Base-by-base conservation (phyloP, 2,329 filamentous ascomycete species). In the Penicillium sp. region DNA sequence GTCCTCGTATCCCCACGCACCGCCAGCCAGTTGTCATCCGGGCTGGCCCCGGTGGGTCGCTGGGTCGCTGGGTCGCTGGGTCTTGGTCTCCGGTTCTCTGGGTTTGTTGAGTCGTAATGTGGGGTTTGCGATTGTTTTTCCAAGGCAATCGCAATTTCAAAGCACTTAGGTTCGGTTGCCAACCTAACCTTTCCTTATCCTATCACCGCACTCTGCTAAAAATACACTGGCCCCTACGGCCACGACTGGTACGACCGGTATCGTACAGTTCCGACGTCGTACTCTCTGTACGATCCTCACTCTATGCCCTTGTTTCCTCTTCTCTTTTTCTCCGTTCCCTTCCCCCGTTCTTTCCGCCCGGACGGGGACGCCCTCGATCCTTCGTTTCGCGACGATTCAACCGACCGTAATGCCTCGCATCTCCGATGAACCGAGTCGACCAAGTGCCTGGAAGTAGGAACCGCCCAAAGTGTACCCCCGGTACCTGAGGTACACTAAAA, bases 1-100 rank as follows among this genome's bases (percentile, higher is more conserved):
- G 46, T 30, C 44, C 55, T 57, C 53, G 55, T 57, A 56, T 56
- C 53, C 55, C 53, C 55, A 57, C 55, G 55, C 55, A 57, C 55
- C 44, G 20, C 44, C 35, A 24, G 30, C 2, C 13, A n/a, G 27
- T 44, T 50, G 43, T 41, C 48, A 46, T 41, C n/a, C 18, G 35
- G 35, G 41, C 31, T 45, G 35, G 14, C 48, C 35, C 35, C 41
- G 42, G 45, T 40, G 38, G 43, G 42, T 44, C 25, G 14, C 16
- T 42, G 11, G 20, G 18, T 30, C 18, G 9, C n/a, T n/a, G 10
- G 41, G 47, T 24, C 31, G 27, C 36, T 48, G 20, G 46, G 40
- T n/a, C n/a, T n/a, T n/a, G n/a, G n/a, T n/a, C n/a, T n/a, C n/a
- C n/a, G n/a, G n/a, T n/a, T n/a, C 31, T 35, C 36, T 48, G 20